Evolutionary conservation across 192 early-diverging fungal genomes (phyloP).

Genomic region (Backusella psychrophila): DNA sequence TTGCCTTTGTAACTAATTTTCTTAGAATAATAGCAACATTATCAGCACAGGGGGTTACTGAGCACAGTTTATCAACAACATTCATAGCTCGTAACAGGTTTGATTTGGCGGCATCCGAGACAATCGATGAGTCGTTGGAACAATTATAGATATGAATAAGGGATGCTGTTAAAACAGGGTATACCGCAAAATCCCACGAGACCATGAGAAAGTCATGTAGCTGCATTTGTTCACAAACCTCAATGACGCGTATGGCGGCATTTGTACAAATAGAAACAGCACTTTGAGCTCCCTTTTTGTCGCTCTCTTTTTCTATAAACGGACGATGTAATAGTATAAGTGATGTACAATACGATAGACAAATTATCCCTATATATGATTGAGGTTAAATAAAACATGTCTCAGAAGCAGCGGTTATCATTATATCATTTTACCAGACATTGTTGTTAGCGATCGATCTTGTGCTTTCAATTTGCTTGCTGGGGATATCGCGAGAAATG

Average conservation of each 20-base stretch:
- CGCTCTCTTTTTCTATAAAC: constrained; percentile 27
- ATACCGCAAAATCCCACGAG: constrained; percentile 36
- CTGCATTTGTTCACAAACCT: constrained; percentile 23
- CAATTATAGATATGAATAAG: constrained; percentile 32
- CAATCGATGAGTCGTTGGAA: constrained; percentile 10
- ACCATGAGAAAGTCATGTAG: constrained; percentile 17
- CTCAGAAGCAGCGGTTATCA: background rate
- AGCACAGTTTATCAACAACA: constrained; percentile 1
- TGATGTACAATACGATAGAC: constrained; percentile 30
- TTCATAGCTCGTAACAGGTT: constrained; percentile 17
- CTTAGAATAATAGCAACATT: background rate
- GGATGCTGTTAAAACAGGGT: constrained; percentile 29
- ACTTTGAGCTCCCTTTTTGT: background rate
- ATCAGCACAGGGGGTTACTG: background rate
- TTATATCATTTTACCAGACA: constrained; percentile 11
- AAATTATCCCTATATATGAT: constrained; percentile 13
- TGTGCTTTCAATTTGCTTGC: background rate
- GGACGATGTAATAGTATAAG: constrained; percentile 37
- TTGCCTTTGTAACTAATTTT: background rate
- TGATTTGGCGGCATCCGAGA: constrained; percentile 19
- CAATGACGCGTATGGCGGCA: background rate
- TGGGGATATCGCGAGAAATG: background rate
- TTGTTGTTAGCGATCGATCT: constrained; percentile 1
- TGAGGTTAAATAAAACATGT: background rate
- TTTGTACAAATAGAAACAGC: constrained; percentile 8